Conservation (phyloP, 1,139 yeast genomes). For the Sugiyamaella xylanicola region DNA sequence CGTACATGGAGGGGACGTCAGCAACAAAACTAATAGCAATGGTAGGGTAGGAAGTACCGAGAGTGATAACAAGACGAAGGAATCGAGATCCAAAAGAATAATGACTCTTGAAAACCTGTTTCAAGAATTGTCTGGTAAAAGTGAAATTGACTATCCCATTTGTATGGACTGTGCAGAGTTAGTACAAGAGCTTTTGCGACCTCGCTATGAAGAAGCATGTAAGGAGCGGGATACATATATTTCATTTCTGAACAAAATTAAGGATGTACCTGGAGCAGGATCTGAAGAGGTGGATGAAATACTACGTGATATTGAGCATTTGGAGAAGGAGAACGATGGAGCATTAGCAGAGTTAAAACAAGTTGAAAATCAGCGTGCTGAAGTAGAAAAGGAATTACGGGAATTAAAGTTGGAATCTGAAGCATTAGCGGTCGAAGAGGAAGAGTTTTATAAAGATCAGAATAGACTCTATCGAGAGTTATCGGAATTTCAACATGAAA, state of each 20-base stretch:
- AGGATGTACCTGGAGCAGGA: constrained; percentile 54
- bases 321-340: constrained; percentile 31
- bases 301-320: constrained; percentile 46
- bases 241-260: constrained; percentile 67
- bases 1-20: neutral
- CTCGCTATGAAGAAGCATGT: constrained; percentile 71
- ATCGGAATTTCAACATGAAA: constrained; percentile 51
- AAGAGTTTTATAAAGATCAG: constrained; percentile 48
- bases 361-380: constrained; percentile 44
- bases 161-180: constrained; percentile 81
- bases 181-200: constrained; percentile 65
- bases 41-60: neutral
- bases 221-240: constrained; percentile 79
- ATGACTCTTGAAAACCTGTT: constrained; percentile 61
- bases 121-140: constrained; percentile 65
- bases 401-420: constrained; percentile 41
- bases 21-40: neutral
- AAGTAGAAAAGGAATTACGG: constrained; percentile 37
- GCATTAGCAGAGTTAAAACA: constrained; percentile 39
- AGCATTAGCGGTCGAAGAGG: constrained; percentile 46
- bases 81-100: constrained; percentile 48
- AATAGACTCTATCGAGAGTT: constrained; percentile 58
- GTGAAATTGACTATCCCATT: constrained; percentile 84
- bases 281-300: constrained; percentile 50
- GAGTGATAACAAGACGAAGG: constrained; percentile 20